phyloP scores from a whole-genome alignment of 2,329 filamentous ascomycete genomes.

The Aspergillus texensis region DNA sequence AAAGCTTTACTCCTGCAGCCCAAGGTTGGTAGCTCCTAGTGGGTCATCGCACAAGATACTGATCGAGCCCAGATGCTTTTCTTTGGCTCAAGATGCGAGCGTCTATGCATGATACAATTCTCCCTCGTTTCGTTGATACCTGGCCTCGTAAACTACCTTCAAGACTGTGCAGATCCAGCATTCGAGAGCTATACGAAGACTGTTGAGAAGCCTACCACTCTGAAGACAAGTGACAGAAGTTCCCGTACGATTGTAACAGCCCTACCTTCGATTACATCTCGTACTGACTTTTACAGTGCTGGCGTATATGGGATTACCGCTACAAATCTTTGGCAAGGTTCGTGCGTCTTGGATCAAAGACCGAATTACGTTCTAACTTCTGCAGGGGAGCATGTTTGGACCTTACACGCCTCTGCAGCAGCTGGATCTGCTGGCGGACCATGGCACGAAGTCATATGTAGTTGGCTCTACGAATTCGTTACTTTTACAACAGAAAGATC shows the following conservation, averaged over 20 bases:
- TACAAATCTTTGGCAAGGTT: conserved; percentile 93
- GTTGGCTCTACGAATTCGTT: conserved; percentile 96
- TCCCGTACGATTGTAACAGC: conserved; percentile 60
- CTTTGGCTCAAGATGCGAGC: conserved; percentile 94
- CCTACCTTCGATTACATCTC: not conserved
- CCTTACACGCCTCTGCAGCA: conserved; percentile 97
- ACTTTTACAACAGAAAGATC: conserved; percentile 88
- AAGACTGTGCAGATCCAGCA: conserved; percentile 93
- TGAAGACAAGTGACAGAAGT: conserved; percentile 87
- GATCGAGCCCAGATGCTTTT: conserved; percentile 78
- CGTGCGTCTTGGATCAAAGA: not conserved
- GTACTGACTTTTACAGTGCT: conserved; percentile 59
- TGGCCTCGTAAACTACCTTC: conserved; percentile 84
- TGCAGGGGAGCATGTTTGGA: conserved; percentile 87
- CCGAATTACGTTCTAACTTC: conserved; percentile 23
- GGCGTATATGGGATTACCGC: conserved; percentile 88
- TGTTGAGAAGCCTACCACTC: conserved; percentile 74
- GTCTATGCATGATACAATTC: conserved; percentile 98
- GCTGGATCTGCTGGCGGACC: conserved; percentile 88
- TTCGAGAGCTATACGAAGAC: conserved; percentile 80
- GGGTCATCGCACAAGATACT: conserved; percentile 12
- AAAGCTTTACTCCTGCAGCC: conserved; percentile 93
- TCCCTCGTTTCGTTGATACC: conserved; percentile 94
- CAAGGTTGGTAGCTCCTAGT: conserved; percentile 63
- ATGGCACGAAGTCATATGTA: conserved; percentile 94